Percentiles rank a stretch among this genome's conserved stretches.
These are phyloP conservation scores for Odonthalia washingtoniensis DNA, from an alignment of 31 red algal species.

Conservation along the genomic window DNA sequence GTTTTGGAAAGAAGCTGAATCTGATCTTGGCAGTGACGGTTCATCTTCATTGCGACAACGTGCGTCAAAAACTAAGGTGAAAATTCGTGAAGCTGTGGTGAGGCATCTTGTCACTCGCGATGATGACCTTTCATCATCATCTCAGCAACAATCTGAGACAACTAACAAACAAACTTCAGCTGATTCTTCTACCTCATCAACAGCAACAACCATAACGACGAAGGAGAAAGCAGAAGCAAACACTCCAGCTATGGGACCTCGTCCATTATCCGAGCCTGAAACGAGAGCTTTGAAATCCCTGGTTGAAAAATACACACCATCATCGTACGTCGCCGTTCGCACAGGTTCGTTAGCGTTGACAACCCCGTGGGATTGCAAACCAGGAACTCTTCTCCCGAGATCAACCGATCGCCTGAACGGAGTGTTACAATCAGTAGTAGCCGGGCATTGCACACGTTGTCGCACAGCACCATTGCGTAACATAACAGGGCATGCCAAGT, in stretches of 20 bases:
- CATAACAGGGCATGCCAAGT: constrained; percentile 38
- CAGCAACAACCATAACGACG: not conserved
- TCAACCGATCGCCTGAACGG: constrained; percentile 11
- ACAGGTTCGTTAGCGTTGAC: constrained; percentile 62
- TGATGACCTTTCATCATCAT: no score
- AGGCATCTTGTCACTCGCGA: not conserved
- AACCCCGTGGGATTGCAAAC: constrained; percentile 71
- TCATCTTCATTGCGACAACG: not conserved
- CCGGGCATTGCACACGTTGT: constrained; percentile 58
- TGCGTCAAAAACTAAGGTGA: not conserved
- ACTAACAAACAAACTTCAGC: not conserved
- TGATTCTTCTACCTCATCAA: constrained; percentile 5
- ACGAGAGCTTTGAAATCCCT: constrained; percentile 63
- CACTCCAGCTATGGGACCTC: constrained; percentile 31
- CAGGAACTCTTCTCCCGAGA: constrained; percentile 1
- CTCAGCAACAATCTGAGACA: not conserved
- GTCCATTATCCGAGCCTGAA: constrained; percentile 74
- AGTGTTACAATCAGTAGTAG: constrained; percentile 35
- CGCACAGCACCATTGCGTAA: constrained; percentile 37
- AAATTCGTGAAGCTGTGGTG: not conserved
- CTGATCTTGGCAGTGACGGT: not conserved
- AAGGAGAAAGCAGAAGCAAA: constrained; percentile 3
- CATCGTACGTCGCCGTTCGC: constrained; percentile 65
- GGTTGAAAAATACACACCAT: constrained; percentile 27
- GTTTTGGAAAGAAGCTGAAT: constrained; percentile 46